Evolutionary conservation across 345 rosid species (phyloP).

Genomic region (Eutrema japonicum): DNA sequence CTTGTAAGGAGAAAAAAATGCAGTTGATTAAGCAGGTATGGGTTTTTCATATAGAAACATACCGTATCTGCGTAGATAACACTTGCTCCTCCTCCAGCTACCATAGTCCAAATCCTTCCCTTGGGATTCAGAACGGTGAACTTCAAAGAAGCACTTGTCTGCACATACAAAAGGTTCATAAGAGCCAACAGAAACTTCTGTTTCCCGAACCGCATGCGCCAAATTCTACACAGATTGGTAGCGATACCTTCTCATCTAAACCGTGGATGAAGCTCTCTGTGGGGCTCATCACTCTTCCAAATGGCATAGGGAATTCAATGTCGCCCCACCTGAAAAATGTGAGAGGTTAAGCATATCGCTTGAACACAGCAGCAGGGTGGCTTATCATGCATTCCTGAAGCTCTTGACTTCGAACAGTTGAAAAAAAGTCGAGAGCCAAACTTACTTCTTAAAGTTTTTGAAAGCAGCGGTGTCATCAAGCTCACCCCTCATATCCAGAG

Average conservation of each 20-base stretch:
- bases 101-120: conserved; percentile 97
- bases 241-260: conserved; percentile 88
- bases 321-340: conserved; percentile 76
- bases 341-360: conserved; percentile 19
- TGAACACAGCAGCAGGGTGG: background rate
- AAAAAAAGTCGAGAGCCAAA: background rate
- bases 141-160: conserved; percentile 98
- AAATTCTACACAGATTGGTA: conserved; percentile 3
- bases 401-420: background rate
- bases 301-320: conserved; percentile 92
- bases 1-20: conserved; percentile 9
- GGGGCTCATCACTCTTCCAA: conserved; percentile 93
- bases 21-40: conserved; percentile 10
- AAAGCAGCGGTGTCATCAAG: conserved; percentile 96
- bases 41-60: conserved; percentile 37
- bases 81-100: conserved; percentile 99
- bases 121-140: conserved; percentile 93
- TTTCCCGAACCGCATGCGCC: background rate
- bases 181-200: background rate
- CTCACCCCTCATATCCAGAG: conserved; percentile 98
- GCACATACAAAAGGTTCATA: conserved; percentile 31
- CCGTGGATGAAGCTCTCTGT: conserved; percentile 89
- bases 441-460: conserved; percentile 95
- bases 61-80: conserved; percentile 96
- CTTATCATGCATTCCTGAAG: conserved; percentile 1